Base-by-base conservation (phyloP, 306 rosid species). In the Pyrus communis region DNA sequence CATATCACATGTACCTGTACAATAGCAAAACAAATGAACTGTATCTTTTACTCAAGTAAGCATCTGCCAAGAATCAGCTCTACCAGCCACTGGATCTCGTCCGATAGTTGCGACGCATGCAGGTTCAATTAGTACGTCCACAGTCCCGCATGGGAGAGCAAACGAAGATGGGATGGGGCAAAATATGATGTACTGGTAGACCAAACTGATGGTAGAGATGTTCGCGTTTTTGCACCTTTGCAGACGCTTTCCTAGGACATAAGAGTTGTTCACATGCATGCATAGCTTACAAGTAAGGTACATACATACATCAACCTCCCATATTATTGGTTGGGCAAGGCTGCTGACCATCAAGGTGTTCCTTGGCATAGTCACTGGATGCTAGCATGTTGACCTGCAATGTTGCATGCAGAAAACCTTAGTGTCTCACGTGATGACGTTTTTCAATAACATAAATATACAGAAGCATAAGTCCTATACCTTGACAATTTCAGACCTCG, bases 401-500 rank as follows among this genome's bases (percentile, higher is more conserved):
- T 63, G 19, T 64, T 51, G 68, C 79, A 71, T 2, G 8, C 10
- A 18, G 12, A 14, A 43, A 46, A 70, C 4, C 12, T 57, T 22
- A 60, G 72, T 17, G 9, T 60, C 43, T 35, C 14, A 19, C 22
- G 27, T 33, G 38, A 8, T 7, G 21, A 72, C n/a, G 84, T 30
- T 66, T 65, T 59, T 18, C 18, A 58, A 71, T 19, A 30, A 13
- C 65, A 64, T 19, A 40, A 72, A 78, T n/a, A 42, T 71, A 38
- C 54, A 71, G 58, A 54, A 73, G 65, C 19, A 22, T 30, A 18
- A 12, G 73, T 70, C 49, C 52, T 42, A 10, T 75, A 88, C 96
- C 97, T 90, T 90, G 65, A 92, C 89, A 77, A 92, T 90, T 83
- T 92, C 96, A 3, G 93, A 88, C 81, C 77, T 90, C 65, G 93